Conservation (phyloP, 2,329 filamentous ascomycete species). For the Cytospora leucostoma region DNA sequence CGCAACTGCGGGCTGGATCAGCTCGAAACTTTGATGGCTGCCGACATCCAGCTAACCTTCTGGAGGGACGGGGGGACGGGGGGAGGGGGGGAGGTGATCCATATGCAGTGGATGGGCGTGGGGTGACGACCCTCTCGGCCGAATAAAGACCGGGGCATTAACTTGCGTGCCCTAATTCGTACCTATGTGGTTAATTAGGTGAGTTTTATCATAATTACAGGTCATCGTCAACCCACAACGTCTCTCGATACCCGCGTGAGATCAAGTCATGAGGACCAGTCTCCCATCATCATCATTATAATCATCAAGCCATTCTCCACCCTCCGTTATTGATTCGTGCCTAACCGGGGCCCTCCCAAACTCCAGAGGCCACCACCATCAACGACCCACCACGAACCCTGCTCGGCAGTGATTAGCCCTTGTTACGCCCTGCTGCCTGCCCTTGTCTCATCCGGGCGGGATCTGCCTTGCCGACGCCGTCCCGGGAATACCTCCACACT, state of each 20-base stretch:
- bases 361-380: neutral
- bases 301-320: too few relatives aligned
- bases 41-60: neutral
- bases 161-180: too few relatives aligned
- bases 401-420: neutral
- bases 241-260: too few relatives aligned
- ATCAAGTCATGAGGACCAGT: too few relatives aligned
- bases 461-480: conserved; percentile 7
- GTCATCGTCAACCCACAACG: too few relatives aligned
- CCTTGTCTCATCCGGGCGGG: conserved; percentile 13
- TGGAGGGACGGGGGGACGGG: neutral
- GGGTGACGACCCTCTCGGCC: neutral
- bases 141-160: neutral
- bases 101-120: neutral
- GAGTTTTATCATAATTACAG: too few relatives aligned
- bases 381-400: neutral
- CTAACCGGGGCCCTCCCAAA: too few relatives aligned
- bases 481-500: too few relatives aligned
- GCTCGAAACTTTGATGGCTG: neutral
- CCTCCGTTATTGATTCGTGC: too few relatives aligned
- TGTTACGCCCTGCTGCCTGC: conserved; percentile 1
- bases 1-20: neutral
- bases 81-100: too few relatives aligned
- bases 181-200: too few relatives aligned
- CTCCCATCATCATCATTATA: too few relatives aligned